Base-by-base conservation (phyloP, 2,329 filamentous ascomycete species). In the Sclerotiophoma versabilis region DNA sequence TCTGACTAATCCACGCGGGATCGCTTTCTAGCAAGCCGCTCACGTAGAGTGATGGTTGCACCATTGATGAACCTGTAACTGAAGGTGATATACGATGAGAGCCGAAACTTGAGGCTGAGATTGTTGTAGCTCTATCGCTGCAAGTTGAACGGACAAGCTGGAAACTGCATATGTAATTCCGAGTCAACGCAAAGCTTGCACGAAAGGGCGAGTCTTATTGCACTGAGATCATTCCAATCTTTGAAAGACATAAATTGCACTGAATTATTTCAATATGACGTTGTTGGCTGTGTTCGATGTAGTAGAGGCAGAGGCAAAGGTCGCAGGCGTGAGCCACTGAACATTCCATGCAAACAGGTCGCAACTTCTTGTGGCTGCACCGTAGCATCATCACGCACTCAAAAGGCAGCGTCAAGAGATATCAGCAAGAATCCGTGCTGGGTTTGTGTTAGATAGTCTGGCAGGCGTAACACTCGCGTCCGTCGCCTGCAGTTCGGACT, bases 331-430 rank as follows among this genome's bases (percentile, higher is more conserved):
- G 20, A 27, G 9, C 4, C 14, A 63, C 63, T 56, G 37, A 66
- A 61, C 61, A 68, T 36, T 66, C 49, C 32, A 53, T 20, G 29
- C 63, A 68, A 6, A 59, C 61, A 3, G 52, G 52, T 12, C 49
- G 44, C 10, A 63, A 68, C 38, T 68, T 68, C 47, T 55, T 62
- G 48, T 68, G 65, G 33, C 62, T 66, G 5, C 63, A 55, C 6
- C 64, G 58, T 42, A 63, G 55, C 64, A 66, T 66, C 11, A 26
- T 37, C 46, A 60, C 41, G 58, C 58, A 54, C 57, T 34, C n/a
- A 34, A n/a, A 19, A 9, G 10, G 10, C 15, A 34, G n/a, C 6
- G 32, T 6, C 19, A 19, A 17, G 32, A 34, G 32, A 30, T 30
- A 14, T 30, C 12, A 34, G 32, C 32, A 34, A 17, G n/a, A 15